phyloP scores from a whole-genome alignment of 805 yeast genomes.

The Ogataea kodamae region DNA sequence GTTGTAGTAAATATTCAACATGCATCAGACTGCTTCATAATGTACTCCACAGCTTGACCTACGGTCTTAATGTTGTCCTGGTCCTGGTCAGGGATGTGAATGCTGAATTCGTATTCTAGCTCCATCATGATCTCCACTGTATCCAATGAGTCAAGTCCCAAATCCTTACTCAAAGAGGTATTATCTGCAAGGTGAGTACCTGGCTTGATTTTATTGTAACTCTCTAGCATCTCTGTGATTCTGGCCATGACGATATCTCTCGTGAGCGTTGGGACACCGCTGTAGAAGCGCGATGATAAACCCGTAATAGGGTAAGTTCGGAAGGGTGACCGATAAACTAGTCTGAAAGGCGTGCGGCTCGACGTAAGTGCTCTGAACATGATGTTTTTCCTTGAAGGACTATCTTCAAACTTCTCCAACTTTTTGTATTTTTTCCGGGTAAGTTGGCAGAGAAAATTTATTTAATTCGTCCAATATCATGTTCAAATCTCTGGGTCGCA shows the following conservation, averaged over 20 bases:
- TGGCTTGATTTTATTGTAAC: conserved; percentile 53
- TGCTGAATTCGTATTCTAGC: conserved; percentile 69
- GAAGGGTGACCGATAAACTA: no score
- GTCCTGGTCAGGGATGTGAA: conserved; percentile 83
- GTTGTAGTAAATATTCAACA: conserved; percentile 19
- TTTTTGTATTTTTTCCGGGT: conserved; percentile 4
- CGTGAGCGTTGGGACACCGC: conserved; percentile 57
- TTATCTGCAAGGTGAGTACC: conserved; percentile 33
- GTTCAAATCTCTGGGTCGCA: conserved; percentile 4
- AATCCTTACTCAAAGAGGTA: conserved; percentile 58
- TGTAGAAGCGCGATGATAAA: no score
- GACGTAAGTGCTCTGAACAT: conserved; percentile 5
- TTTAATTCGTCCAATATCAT: conserved; percentile 1
- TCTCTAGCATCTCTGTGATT: conserved; percentile 60
- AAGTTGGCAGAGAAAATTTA: conserved; percentile 1
- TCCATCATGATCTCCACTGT: conserved; percentile 72
- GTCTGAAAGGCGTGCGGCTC: conserved; percentile 1
- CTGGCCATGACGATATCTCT: conserved; percentile 61
- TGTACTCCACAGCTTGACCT: conserved; percentile 88
- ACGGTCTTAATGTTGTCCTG: conserved; percentile 93
- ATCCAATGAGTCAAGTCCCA: conserved; percentile 70
- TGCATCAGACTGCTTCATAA: conserved; percentile 59
- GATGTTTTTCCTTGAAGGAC: conserved; percentile 3
- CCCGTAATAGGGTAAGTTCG: no score
- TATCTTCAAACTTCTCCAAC: conserved; percentile 9